Conservation (phyloP, 2,329 filamentous ascomycete genomes). For the Calonectria pauciramosa region DNA sequence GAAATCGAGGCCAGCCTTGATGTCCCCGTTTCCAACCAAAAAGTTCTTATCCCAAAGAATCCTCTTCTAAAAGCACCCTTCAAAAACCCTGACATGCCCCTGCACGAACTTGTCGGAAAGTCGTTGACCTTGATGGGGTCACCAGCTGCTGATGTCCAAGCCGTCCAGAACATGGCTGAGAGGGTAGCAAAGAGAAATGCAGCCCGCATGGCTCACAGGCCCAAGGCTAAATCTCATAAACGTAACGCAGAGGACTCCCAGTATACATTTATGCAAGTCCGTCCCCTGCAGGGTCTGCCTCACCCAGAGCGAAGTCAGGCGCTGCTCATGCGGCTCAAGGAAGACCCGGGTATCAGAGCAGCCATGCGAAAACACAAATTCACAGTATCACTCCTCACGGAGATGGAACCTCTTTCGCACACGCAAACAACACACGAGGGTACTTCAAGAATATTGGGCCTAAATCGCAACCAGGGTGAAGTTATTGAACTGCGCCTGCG, state of each 20-base stretch:
- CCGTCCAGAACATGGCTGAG: slow-evolving; percentile 64
- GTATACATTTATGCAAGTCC: slow-evolving; percentile 87
- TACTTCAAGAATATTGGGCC: slow-evolving; percentile 81
- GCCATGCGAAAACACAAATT: slow-evolving; percentile 90
- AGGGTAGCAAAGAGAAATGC: slow-evolving; percentile 63
- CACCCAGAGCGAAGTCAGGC: slow-evolving; percentile 77
- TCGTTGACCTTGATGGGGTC: slow-evolving; percentile 77
- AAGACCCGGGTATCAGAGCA: slow-evolving; percentile 87
- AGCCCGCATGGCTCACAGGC: slow-evolving; percentile 51
- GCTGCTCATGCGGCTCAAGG: slow-evolving; percentile 81
- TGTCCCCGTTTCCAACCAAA: slow-evolving; percentile 75
- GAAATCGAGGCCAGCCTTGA: slow-evolving; percentile 68
- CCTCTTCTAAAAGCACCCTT: slow-evolving; percentile 76
- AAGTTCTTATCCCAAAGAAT: slow-evolving; percentile 75
- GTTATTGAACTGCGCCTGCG: slow-evolving; percentile 90
- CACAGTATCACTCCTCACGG: slow-evolving; percentile 86
- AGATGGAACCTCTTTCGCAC: slow-evolving; percentile 92
- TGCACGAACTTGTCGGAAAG: slow-evolving; percentile 65
- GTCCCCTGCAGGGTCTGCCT: slow-evolving; percentile 83
- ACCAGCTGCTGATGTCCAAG: slow-evolving; percentile 70
- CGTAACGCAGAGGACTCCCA: slow-evolving; percentile 66
- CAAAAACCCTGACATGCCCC: slow-evolving; percentile 66
- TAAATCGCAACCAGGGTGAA: slow-evolving; percentile 90
- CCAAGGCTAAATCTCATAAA: slow-evolving; percentile 41
- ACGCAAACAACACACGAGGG: slow-evolving; percentile 80